A percentile compares a stretch with the other conserved stretches of the same genome.
These are phyloP conservation scores for Serendipita sp. DNA, from an alignment of 768 basidiomycete species.

Conservation along the genomic window DNA sequence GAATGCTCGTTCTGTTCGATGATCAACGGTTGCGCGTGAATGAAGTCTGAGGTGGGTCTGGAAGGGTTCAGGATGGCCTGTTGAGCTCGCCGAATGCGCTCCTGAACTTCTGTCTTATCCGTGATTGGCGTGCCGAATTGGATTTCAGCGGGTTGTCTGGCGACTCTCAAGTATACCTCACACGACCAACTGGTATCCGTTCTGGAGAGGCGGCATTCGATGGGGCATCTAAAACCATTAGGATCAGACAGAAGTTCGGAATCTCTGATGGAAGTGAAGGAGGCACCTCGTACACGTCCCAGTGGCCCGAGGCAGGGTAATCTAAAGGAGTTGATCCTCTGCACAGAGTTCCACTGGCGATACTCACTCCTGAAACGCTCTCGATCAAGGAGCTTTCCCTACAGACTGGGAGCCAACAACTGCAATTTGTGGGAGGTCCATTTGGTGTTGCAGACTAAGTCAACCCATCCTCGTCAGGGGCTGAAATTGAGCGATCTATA, in stretches of 20 bases:
- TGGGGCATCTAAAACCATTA: slow-evolving; percentile 10
- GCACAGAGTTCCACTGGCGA: slow-evolving; percentile 29
- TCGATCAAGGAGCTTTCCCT: slow-evolving; percentile 65
- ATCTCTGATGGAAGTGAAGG: slow-evolving; percentile 15
- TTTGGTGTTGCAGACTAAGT: neutral
- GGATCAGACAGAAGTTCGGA: neutral
- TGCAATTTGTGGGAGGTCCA: slow-evolving; percentile 58
- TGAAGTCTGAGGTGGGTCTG: slow-evolving; percentile 5
- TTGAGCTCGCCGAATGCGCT: slow-evolving; percentile 13
- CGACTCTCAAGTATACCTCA: slow-evolving; percentile 13
- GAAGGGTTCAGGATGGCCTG: slow-evolving; percentile 16
- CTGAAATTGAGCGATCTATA: neutral
- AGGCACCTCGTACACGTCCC: neutral
- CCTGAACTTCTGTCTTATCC: slow-evolving; percentile 12
- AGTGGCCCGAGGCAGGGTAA: neutral
- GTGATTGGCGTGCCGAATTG: slow-evolving; percentile 12
- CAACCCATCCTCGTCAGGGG: neutral
- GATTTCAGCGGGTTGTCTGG: slow-evolving; percentile 8
- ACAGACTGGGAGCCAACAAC: slow-evolving; percentile 61
- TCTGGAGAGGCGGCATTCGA: slow-evolving; percentile 13
- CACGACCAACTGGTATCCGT: slow-evolving; percentile 12
- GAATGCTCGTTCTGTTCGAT: neutral
- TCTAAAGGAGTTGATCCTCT: neutral
- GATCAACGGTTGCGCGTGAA: neutral
- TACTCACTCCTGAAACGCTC: slow-evolving; percentile 36